Conservation (phyloP, 305 asterid genomes). For the Nicotiana rustica region DNA sequence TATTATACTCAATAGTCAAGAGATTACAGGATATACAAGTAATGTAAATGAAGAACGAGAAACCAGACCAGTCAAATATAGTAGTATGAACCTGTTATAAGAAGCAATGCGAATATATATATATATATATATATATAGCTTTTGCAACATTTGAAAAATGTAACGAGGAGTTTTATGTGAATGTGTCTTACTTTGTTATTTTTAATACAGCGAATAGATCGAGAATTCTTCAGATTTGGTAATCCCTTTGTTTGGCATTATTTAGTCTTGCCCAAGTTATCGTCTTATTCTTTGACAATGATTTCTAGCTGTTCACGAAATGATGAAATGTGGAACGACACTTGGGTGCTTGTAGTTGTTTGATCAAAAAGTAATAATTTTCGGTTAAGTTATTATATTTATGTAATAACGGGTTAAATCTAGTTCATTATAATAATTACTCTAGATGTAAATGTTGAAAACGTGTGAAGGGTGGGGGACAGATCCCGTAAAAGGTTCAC, state of each 20-base stretch:
- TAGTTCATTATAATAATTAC: too few relatives aligned
- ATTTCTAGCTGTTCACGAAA: conserved; percentile 1
- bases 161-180: background rate
- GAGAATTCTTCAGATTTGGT: background rate
- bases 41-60: background rate
- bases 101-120: background rate
- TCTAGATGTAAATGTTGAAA: too few relatives aligned
- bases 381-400: too few relatives aligned
- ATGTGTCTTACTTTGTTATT: background rate
- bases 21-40: background rate
- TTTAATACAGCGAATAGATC: background rate
- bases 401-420: too few relatives aligned
- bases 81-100: background rate
- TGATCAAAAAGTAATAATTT: too few relatives aligned
- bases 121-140: too few relatives aligned
- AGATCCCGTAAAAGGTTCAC: too few relatives aligned
- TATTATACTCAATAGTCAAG: background rate
- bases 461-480: too few relatives aligned
- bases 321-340: background rate
- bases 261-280: background rate
- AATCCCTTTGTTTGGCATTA: background rate
- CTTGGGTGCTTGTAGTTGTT: too few relatives aligned
- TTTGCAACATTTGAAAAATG: too few relatives aligned
- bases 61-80: background rate
- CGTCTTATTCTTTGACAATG: background rate